Evolutionary conservation across 2,329 filamentous ascomycete species (phyloP).

Genomic region (Coniochaeta hoffmannii): DNA sequence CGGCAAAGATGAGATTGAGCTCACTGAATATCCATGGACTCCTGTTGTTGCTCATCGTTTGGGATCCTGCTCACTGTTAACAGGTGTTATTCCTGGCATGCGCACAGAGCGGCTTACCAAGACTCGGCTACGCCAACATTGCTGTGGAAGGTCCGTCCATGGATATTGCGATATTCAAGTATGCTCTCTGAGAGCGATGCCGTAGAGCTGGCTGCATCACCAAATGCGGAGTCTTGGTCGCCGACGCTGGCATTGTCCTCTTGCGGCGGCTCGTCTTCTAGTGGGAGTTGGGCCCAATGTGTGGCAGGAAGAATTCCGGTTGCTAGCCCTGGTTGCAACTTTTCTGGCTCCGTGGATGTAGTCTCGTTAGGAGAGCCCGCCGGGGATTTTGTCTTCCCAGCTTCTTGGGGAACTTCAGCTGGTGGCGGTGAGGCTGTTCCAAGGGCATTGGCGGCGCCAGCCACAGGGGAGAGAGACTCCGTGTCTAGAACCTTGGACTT

Average conservation of each 20-base stretch:
- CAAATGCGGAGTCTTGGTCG: neutral
- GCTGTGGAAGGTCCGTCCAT: conserved; percentile 5
- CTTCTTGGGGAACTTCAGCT: too few species aligned
- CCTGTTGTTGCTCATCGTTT: neutral
- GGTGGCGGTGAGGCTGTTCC: too few species aligned
- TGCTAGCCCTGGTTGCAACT: too few species aligned
- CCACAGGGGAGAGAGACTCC: too few species aligned
- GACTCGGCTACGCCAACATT: neutral
- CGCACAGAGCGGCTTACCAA: neutral
- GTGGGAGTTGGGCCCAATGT: neutral
- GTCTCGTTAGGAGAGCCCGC: too few species aligned
- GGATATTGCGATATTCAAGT: conserved; percentile 5
- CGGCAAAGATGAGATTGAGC: neutral
- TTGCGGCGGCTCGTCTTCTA: neutral
- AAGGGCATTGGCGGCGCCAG: too few species aligned
- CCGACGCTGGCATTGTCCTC: neutral
- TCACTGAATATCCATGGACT: neutral
- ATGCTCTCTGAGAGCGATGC: conserved; percentile 5
- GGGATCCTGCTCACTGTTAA: neutral
- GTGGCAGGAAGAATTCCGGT: neutral
- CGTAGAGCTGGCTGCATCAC: neutral
- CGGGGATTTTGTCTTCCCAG: too few species aligned
- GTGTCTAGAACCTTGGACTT: too few species aligned
- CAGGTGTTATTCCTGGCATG: too few species aligned
- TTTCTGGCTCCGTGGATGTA: too few species aligned